Percentiles rank a stretch among this genome's conserved stretches.
phyloP scores from a whole-genome alignment of 2,329 filamentous ascomycete genomes.

The Xylaria digitata region DNA sequence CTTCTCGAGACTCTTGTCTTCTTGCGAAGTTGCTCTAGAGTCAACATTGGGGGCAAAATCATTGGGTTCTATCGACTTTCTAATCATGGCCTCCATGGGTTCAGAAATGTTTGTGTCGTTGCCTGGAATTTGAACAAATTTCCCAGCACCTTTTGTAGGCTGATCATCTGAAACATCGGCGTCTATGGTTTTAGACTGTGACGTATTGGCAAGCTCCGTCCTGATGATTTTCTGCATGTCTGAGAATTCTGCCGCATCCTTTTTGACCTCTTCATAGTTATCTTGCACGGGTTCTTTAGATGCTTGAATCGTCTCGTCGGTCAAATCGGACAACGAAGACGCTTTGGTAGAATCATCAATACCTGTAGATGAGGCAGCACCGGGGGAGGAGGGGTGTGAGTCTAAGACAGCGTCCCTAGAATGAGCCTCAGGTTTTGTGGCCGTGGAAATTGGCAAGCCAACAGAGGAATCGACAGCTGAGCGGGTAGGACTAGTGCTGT shows the following conservation, averaged over 20 bases:
- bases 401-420: constrained; percentile 64
- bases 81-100: constrained; percentile 34
- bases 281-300: constrained; percentile 50
- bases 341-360: constrained; percentile 70
- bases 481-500: constrained; percentile 53
- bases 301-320: constrained; percentile 66
- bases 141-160: constrained; percentile 35
- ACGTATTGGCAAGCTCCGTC: constrained; percentile 30
- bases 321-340: constrained; percentile 72
- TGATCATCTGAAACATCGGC: constrained; percentile 39
- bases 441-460: constrained; percentile 56
- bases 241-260: constrained; percentile 27
- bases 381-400: constrained; percentile 68
- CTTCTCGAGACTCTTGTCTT: constrained; percentile 7
- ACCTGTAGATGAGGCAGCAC: constrained; percentile 63
- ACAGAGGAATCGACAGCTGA: constrained; percentile 67
- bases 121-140: constrained; percentile 45
- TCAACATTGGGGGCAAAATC: constrained; percentile 20
- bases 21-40: constrained; percentile 7
- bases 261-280: constrained; percentile 30
- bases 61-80: constrained; percentile 38
- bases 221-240: constrained; percentile 24
- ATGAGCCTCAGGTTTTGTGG: constrained; percentile 55
- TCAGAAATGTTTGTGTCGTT: constrained; percentile 33
- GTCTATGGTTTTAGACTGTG: constrained; percentile 36